Conservation (phyloP, 2,329 filamentous ascomycete genomes). For the Didymella lethalis region DNA sequence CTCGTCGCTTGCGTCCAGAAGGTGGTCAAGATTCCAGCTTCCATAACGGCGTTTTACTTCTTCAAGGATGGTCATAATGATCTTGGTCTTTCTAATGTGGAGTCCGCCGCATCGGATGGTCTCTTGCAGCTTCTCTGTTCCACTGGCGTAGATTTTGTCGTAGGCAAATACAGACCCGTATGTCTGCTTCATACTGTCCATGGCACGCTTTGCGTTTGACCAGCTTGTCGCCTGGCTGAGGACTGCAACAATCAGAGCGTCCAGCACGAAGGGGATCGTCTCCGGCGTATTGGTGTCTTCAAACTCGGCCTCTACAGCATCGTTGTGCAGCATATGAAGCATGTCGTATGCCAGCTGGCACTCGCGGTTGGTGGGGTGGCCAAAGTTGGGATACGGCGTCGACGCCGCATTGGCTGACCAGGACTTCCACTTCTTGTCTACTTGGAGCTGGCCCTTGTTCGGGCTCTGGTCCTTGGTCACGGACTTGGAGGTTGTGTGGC, state of each 20-base stretch:
- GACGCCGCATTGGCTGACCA: conserved; percentile 18
- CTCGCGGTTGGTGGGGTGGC: conserved; percentile 10
- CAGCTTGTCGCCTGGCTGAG: conserved; percentile 1
- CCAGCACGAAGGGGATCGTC: conserved; percentile 4
- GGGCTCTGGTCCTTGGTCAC: no score
- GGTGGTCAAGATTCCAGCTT: conserved; percentile 4
- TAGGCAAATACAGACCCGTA: conserved; percentile 6
- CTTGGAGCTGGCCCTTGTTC: no score
- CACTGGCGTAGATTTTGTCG: conserved; percentile 1
- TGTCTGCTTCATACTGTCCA: conserved; percentile 2
- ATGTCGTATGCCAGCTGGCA: conserved; percentile 15
- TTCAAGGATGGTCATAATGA: conserved; percentile 4
- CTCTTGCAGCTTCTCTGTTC: not conserved
- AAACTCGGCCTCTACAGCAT: conserved; percentile 13
- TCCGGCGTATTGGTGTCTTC: conserved; percentile 5
- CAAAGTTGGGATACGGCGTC: conserved; percentile 16
- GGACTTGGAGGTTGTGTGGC: no score
- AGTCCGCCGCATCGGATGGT: conserved; percentile 1
- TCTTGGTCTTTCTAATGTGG: conserved; percentile 3
- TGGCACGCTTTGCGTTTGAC: not conserved
- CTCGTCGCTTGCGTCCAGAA: conserved; percentile 4
- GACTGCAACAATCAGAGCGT: conserved; percentile 2
- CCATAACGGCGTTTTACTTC: conserved; percentile 1
- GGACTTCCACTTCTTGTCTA: conserved; percentile 16
- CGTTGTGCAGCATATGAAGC: conserved; percentile 13